These are phyloP conservation scores for Punica granatum DNA, from an alignment of 345 rosid genomes.

Conservation along the genomic window DNA sequence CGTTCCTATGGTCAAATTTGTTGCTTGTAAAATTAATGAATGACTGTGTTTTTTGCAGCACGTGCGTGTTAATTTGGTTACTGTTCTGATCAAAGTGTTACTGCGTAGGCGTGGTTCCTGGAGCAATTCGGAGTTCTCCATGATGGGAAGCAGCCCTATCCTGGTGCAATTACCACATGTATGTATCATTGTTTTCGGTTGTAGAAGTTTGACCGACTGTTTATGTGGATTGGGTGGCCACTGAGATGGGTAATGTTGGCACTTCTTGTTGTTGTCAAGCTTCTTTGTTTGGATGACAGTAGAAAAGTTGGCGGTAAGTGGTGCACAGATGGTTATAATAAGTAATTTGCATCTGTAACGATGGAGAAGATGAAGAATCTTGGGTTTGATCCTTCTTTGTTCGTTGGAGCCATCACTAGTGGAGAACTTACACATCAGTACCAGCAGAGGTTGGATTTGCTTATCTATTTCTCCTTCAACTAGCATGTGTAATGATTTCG, in stretches of 20 bases:
- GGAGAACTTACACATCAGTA: conserved; percentile 86
- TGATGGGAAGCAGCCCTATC: conserved; percentile 87
- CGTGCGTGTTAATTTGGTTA: too few relatives aligned
- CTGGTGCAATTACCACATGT: conserved; percentile 84
- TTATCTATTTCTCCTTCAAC: neutral
- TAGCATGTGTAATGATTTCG: neutral
- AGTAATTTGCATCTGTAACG: conserved; percentile 82
- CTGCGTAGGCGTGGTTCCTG: conserved; percentile 76
- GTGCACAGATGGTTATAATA: conserved; percentile 77
- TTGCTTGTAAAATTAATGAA: too few relatives aligned
- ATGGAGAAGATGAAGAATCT: conserved; percentile 67
- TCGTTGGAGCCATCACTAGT: conserved; percentile 82
- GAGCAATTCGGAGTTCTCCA: conserved; percentile 99
- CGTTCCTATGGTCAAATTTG: too few relatives aligned
- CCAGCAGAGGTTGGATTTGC: conserved; percentile 47
- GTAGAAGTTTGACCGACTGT: neutral
- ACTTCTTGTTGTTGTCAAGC: conserved; percentile 8
- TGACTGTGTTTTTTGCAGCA: too few relatives aligned
- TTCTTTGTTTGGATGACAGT: conserved; percentile 38
- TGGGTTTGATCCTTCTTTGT: conserved; percentile 86
- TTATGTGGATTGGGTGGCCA: neutral
- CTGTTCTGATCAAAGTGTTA: neutral
- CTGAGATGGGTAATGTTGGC: conserved; percentile 4
- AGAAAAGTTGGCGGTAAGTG: conserved; percentile 54
- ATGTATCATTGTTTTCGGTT: conserved; percentile 28